These are phyloP conservation scores for Dictyophora rubrovolvata DNA, from an alignment of 768 basidiomycete genomes.

Conservation along the genomic window DNA sequence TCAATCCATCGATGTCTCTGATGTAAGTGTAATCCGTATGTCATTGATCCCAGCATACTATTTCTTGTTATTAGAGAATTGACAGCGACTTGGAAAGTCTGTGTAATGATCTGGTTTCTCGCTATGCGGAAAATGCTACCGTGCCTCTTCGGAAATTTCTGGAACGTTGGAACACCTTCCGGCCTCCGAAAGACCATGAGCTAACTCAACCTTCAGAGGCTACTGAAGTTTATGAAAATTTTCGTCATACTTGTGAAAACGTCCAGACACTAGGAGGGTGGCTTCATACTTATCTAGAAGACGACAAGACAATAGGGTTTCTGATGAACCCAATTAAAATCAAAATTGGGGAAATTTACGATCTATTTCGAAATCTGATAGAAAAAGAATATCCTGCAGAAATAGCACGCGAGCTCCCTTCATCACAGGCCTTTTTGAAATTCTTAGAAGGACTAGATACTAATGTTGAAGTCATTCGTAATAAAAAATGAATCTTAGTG, in stretches of 20 bases:
- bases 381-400: constrained; percentile 35
- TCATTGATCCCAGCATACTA: not conserved
- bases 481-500: not conserved
- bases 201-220: constrained; percentile 46
- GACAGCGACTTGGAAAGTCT: constrained; percentile 76
- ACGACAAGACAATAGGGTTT: constrained; percentile 67
- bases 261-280: constrained; percentile 46
- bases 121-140: constrained; percentile 48
- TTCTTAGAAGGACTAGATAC: constrained; percentile 1
- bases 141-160: constrained; percentile 56
- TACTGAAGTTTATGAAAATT: constrained; percentile 40
- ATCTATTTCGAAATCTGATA: constrained; percentile 56
- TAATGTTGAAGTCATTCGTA: not conserved
- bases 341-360: constrained; percentile 65
- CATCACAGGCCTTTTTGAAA: constrained; percentile 22
- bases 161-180: constrained; percentile 34
- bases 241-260: constrained; percentile 43
- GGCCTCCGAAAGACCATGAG: constrained; percentile 24
- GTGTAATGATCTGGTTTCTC: constrained; percentile 75
- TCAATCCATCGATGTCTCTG: constrained; percentile 60
- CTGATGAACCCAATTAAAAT: constrained; percentile 70
- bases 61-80: constrained; percentile 47
- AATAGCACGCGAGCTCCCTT: constrained; percentile 24
- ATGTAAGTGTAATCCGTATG: constrained; percentile 34
- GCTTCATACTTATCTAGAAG: constrained; percentile 70